Conservation (phyloP, 2,329 filamentous ascomycete species). For the Zymoseptoria brevis region DNA sequence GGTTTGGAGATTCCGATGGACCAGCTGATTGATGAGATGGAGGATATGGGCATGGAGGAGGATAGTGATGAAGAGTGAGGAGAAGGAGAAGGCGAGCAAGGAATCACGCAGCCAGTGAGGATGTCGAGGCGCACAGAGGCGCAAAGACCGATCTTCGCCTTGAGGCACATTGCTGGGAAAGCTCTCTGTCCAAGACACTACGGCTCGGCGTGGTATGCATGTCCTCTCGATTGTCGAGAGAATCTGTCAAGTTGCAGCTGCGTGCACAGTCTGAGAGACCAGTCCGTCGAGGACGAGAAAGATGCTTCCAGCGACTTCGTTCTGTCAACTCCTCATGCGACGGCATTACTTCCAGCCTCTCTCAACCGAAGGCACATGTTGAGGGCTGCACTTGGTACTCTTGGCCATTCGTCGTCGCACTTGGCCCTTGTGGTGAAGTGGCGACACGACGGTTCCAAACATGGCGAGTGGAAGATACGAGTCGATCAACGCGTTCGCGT, state of each 20-base stretch:
- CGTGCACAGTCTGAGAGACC: background rate
- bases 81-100: background rate
- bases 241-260: background rate
- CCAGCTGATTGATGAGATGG: constrained; percentile 78
- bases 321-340: background rate
- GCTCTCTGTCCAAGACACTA: background rate
- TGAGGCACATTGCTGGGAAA: background rate
- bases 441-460: background rate
- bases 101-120: no score
- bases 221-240: background rate
- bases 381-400: background rate
- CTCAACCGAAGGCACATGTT: background rate
- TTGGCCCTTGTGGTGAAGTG: background rate
- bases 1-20: constrained; percentile 45
- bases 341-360: background rate
- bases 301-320: no score
- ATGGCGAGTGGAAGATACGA: background rate
- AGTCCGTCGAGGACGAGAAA: background rate
- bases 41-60: constrained; percentile 68
- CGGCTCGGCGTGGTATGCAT: background rate
- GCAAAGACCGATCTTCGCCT: background rate
- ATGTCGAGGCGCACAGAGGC: no score
- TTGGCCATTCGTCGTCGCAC: background rate
- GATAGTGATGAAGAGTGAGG: constrained; percentile 9
- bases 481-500: background rate